A percentile compares a stretch with the other conserved stretches of the same genome.
phyloP scores from a whole-genome alignment of 768 basidiomycete species.

The Amanita pseudoporphyria region DNA sequence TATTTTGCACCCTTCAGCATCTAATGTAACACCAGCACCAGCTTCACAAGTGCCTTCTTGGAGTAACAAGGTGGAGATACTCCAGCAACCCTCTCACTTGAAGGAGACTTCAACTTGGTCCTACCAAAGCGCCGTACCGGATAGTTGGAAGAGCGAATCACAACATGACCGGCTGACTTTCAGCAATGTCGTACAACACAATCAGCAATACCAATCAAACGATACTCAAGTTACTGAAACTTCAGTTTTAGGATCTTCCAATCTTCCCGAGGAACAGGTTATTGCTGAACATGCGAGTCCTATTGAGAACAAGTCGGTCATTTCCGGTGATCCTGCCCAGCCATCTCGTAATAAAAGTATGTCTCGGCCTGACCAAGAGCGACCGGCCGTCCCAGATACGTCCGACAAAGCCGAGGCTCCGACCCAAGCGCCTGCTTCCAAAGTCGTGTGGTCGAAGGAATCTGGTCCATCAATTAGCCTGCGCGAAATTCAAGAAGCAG shows the following conservation, averaged over 20 bases:
- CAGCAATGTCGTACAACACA: conserved; percentile 51
- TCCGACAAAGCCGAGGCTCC: conserved; percentile 1
- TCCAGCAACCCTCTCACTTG: conserved; percentile 17
- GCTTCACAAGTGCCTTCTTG: conserved; percentile 26
- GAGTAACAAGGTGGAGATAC: conserved; percentile 20
- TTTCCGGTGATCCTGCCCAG: conserved; percentile 3
- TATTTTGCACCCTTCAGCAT: conserved; percentile 27
- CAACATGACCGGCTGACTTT: conserved; percentile 39
- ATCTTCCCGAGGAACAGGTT: neutral
- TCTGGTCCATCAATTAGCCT: conserved; percentile 50
- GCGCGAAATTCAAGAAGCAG: conserved; percentile 93
- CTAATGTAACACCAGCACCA: conserved; percentile 18
- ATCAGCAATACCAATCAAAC: conserved; percentile 34
- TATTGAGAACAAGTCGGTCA: conserved; percentile 3
- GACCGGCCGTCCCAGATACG: neutral
- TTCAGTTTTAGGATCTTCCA: neutral
- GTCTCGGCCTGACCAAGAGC: neutral
- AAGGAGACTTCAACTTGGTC: conserved; percentile 51
- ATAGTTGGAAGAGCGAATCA: conserved; percentile 33
- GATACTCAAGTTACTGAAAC: neutral
- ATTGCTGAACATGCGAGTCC: conserved; percentile 9
- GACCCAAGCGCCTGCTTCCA: conserved; percentile 18
- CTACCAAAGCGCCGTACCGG: conserved; percentile 35
- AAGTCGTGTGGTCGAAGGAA: conserved; percentile 59
- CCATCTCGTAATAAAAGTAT: conserved; percentile 8